Evolutionary conservation across 352 stramenopile genomes (phyloP).

Genomic region (Pythium apleroticum): DNA sequence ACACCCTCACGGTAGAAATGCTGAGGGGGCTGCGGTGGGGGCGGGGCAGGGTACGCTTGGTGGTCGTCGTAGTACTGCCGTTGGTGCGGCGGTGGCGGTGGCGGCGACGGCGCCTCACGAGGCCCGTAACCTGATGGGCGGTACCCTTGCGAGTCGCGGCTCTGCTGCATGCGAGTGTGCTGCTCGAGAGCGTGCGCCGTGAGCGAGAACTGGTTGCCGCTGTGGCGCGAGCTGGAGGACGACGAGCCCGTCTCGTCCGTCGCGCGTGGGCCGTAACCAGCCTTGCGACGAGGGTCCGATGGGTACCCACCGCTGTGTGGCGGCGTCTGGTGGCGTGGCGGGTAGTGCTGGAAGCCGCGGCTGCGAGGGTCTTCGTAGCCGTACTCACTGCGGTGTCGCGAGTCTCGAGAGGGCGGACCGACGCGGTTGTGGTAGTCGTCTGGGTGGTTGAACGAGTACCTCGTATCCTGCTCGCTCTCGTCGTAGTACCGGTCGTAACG

Average conservation of each 20-base stretch:
- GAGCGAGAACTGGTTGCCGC: slow-evolving; percentile 26
- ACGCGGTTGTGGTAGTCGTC: slow-evolving; percentile 3
- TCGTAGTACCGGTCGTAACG: slow-evolving; percentile 7
- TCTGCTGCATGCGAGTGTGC: slow-evolving; percentile 35
- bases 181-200: slow-evolving; percentile 51
- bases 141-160: neutral
- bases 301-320: neutral
- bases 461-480: neutral
- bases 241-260: slow-evolving; percentile 34
- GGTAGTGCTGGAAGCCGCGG: slow-evolving; percentile 2
- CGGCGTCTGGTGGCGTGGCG: neutral
- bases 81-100: slow-evolving; percentile 9
- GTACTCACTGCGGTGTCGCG: slow-evolving; percentile 19
- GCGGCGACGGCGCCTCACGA: neutral
- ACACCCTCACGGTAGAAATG: slow-evolving; percentile 13
- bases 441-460: neutral
- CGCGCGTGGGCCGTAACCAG: neutral
- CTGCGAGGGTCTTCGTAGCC: slow-evolving; percentile 3
- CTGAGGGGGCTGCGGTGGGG: neutral
- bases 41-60: neutral
- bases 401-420: neutral
- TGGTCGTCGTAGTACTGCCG: slow-evolving; percentile 11
- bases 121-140: neutral
- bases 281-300: neutral
- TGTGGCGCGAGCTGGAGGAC: slow-evolving; percentile 20